Evolutionary conservation across 176 grass and related monocot genomes (phyloP).

Genomic region (Neostapfia colusana): DNA sequence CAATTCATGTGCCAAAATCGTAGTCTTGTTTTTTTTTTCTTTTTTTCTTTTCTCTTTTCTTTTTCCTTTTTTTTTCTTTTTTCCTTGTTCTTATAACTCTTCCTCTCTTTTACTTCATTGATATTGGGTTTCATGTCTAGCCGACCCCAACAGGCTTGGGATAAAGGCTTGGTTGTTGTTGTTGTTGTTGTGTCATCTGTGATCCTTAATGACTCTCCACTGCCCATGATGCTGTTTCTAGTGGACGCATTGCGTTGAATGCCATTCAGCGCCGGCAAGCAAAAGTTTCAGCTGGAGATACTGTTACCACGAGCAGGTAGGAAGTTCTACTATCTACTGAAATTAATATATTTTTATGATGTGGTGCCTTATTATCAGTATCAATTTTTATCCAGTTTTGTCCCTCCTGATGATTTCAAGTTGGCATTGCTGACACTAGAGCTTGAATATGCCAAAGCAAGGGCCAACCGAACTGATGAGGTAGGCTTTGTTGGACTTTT

Average conservation of each 20-base stretch:
- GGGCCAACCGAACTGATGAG: conserved; percentile 19
- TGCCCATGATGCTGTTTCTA: conserved; percentile 64
- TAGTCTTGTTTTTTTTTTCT: too few species aligned
- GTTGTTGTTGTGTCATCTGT: too few species aligned
- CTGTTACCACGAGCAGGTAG: conserved; percentile 73
- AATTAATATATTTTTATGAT: conserved; percentile 1
- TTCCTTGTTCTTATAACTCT: too few species aligned
- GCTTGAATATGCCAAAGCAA: conserved; percentile 60
- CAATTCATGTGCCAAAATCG: too few species aligned
- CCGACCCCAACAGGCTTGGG: too few species aligned
- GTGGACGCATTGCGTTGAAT: conserved; percentile 76
- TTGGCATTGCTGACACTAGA: conserved; percentile 62
- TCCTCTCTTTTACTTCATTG: too few species aligned
- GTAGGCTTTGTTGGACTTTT: neutral
- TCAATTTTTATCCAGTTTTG: conserved; percentile 48
- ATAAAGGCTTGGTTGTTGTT: too few species aligned
- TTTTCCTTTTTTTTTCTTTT: too few species aligned
- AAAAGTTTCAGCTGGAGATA: conserved; percentile 90
- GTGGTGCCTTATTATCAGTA: conserved; percentile 6
- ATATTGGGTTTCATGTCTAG: too few species aligned
- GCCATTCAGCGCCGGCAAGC: conserved; percentile 89
- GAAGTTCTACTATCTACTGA: conserved; percentile 12
- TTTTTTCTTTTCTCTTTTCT: too few species aligned
- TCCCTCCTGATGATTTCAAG: conserved; percentile 60
- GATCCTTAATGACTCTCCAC: conserved; percentile 71